phyloP scores from a whole-genome alignment of 192 early-diverging fungal species.

The Backusella mclennaniae region DNA sequence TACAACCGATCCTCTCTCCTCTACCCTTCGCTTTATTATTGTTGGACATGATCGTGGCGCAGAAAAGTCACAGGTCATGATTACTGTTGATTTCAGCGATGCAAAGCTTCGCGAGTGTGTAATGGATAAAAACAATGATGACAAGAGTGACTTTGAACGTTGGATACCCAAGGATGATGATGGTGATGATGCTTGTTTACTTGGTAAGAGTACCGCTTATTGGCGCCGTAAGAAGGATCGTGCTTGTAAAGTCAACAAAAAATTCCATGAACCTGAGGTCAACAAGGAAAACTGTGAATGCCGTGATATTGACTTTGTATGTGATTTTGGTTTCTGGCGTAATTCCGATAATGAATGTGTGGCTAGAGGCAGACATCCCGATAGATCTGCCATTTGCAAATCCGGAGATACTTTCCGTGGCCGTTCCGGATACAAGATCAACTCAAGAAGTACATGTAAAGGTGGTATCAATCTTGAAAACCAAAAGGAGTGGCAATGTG shows the following conservation, averaged over 20 bases:
- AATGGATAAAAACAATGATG: conserved; percentile 44
- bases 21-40: conserved; percentile 74
- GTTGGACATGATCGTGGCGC: conserved; percentile 47
- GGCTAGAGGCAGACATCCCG: conserved; percentile 69
- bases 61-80: conserved; percentile 28
- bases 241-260: conserved; percentile 66
- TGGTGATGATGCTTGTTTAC: conserved; percentile 61
- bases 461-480: conserved; percentile 66
- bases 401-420: conserved; percentile 63
- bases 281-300: conserved; percentile 68
- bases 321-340: conserved; percentile 81
- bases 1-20: conserved; percentile 60
- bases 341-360: conserved; percentile 66
- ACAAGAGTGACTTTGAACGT: conserved; percentile 83
- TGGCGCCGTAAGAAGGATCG: conserved; percentile 73
- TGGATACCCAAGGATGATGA: conserved; percentile 77
- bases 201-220: conserved; percentile 60
- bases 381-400: conserved; percentile 70
- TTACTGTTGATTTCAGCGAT: conserved; percentile 62
- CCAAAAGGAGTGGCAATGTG: conserved; percentile 68
- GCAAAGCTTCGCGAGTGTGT: conserved; percentile 42
- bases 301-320: conserved; percentile 81
- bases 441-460: conserved; percentile 69
- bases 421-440: conserved; percentile 81
- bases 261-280: conserved; percentile 55